Conservation (phyloP, 805 yeast species). For the Clavispora vitiphila region DNA sequence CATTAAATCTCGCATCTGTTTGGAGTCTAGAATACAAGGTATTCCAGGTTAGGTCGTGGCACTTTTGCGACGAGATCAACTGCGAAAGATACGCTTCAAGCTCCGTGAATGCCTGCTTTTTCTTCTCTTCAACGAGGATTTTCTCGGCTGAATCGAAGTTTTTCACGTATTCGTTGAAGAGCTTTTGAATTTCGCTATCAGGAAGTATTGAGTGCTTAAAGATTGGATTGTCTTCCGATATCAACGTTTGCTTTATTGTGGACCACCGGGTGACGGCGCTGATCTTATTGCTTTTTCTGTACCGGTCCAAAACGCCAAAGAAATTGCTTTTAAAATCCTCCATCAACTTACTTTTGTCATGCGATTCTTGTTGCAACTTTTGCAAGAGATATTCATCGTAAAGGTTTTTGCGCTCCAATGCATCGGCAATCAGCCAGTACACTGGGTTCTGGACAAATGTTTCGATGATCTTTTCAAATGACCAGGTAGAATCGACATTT, state of each 20-base stretch:
- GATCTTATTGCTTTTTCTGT: constrained; percentile 32
- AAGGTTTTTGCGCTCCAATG: constrained; percentile 51
- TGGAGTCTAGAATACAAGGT: constrained; percentile 29
- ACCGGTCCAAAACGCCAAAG: constrained; percentile 37
- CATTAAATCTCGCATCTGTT: constrained; percentile 49
- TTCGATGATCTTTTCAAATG: constrained; percentile 63
- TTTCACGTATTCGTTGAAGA: constrained; percentile 48
- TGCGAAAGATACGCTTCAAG: constrained; percentile 46
- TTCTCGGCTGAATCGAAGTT: not conserved
- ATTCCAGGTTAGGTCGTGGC: constrained; percentile 33
- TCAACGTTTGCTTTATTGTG: constrained; percentile 42
- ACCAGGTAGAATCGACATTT: constrained; percentile 68
- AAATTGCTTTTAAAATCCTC: constrained; percentile 57
- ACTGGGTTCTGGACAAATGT: constrained; percentile 52
- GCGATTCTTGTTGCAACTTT: constrained; percentile 43
- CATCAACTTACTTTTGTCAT: constrained; percentile 47
- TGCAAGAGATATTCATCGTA: constrained; percentile 59
- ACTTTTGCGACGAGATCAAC: constrained; percentile 25
- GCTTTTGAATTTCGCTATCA: constrained; percentile 50
- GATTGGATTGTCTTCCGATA: constrained; percentile 61
- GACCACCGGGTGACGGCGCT: constrained; percentile 61
- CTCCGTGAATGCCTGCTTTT: constrained; percentile 48
- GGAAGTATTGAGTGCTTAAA: constrained; percentile 56
- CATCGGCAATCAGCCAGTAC: constrained; percentile 64
- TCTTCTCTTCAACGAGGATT: constrained; percentile 23